Base-by-base conservation (phyloP, 345 rosid genomes). In the Geranium brycei region DNA sequence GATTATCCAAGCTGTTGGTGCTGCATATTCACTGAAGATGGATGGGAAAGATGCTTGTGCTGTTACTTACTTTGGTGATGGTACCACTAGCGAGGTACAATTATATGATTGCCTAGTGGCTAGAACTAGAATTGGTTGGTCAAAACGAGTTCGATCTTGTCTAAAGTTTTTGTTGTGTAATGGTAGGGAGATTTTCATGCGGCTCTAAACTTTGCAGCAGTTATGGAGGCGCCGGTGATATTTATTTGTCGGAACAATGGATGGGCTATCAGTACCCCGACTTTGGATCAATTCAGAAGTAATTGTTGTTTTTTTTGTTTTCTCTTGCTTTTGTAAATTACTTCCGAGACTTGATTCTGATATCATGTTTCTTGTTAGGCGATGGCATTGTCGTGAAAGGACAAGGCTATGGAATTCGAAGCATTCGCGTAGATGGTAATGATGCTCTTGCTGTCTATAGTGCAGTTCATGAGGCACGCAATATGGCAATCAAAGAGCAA, bases 361-460 rank as follows among this genome's bases (percentile, higher is more conserved):
- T 41, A 41, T 53, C 19, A 17, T 59, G 55, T 19, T 59, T 18
- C 30, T 66, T 69, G 73, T 59, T 68, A 92, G 96, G 96, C 77
- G 96, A 89, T 70, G 95, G 98, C 8, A 68, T 80, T 68, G 98
- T 85, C 58, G 87, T 85, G 30, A 84, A 77, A 84, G 95, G 96
- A 16, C 88, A 61, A 23, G 95, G 93, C 56, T 92, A 92, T 80
- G 95, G 95, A 53, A 79, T 92, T 28, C 73, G 79, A 63, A 89
- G 96, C 66, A 84, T 87, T 68, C 89, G 95, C 62, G 95, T 92
- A n/a, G 95, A 92, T 75, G 98, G 96, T 57, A 89, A 89, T 57
- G 96, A 91, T 67, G 91, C 83, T 56, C 92, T 91, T 67, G 98
- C 98, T 51, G 72, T 91, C 69, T 85, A 87, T 72, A 85, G 80